phyloP scores from a whole-genome alignment of 2,329 filamentous ascomycete species.

The Scorias spongiosa region DNA sequence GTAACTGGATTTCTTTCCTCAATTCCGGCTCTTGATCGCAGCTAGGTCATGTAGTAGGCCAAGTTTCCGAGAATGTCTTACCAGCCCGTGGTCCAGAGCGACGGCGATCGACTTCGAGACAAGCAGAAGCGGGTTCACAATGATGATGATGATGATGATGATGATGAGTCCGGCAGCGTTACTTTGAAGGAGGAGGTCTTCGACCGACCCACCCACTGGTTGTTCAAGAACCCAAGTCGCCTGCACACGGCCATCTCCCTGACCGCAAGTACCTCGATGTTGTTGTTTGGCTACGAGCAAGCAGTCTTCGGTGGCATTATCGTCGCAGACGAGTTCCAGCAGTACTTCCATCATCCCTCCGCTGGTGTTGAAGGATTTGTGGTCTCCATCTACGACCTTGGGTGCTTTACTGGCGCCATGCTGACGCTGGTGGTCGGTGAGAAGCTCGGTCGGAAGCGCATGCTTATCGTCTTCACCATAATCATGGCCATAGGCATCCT shows the following conservation, averaged over 20 bases:
- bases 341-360: neutral
- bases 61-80: neutral
- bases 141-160: neutral
- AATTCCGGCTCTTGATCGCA: too few species aligned
- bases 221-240: slow-evolving; percentile 5
- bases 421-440: slow-evolving; percentile 14
- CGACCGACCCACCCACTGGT: neutral
- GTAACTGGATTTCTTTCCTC: too few species aligned
- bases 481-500: slow-evolving; percentile 24
- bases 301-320: slow-evolving; percentile 4
- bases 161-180: neutral
- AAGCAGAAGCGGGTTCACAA: too few species aligned
- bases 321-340: neutral
- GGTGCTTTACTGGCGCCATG: slow-evolving; percentile 15
- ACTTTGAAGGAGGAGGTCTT: neutral
- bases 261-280: slow-evolving; percentile 13
- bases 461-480: slow-evolving; percentile 16
- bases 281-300: slow-evolving; percentile 15
- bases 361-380: neutral
- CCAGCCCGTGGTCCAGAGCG: neutral
- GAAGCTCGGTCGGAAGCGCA: slow-evolving; percentile 12
- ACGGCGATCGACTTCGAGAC: too few species aligned
- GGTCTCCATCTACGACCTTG: slow-evolving; percentile 5
- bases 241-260: slow-evolving; percentile 13
- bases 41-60: too few species aligned